phyloP scores from a whole-genome alignment of 1,284 basidiomycete genomes.

The Lentinula novae-zelandiae region DNA sequence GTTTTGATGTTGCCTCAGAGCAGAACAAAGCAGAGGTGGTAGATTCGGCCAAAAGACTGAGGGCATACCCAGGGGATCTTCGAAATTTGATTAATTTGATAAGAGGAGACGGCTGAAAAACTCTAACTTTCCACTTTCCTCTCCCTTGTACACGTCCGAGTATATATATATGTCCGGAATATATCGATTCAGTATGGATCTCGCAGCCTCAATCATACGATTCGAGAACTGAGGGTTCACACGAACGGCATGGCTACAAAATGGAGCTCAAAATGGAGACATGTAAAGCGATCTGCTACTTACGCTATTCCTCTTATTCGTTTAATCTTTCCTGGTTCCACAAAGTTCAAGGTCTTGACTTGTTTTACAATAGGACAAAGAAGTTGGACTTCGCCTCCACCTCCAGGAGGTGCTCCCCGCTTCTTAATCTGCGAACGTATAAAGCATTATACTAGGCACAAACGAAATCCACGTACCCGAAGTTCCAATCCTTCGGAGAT shows the following conservation, averaged over 20 bases:
- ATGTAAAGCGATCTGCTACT: constrained; percentile 28
- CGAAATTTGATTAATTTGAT: not conserved
- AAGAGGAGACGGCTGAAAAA: not conserved
- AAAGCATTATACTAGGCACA: not conserved
- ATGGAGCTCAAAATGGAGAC: not conserved
- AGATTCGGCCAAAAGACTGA: constrained; percentile 88
- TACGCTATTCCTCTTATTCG: constrained; percentile 95
- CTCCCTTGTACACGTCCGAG: constrained; percentile 97
- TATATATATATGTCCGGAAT: constrained; percentile 99
- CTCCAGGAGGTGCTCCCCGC: constrained; percentile 86
- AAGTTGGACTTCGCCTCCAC: constrained; percentile 93
- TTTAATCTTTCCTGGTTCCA: constrained; percentile 87
- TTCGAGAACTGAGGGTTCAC: constrained; percentile 98
- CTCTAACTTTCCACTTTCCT: constrained; percentile 91
- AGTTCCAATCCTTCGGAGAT: constrained; percentile 86
- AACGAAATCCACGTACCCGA: constrained; percentile 43
- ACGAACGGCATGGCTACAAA: constrained; percentile 82
- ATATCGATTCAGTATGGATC: constrained; percentile 91
- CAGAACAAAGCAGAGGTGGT: constrained; percentile 90
- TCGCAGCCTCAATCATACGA: constrained; percentile 92
- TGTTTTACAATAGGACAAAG: constrained; percentile 90
- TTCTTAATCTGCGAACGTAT: constrained; percentile 72
- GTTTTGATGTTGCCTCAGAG: constrained; percentile 79
- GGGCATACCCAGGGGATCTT: constrained; percentile 94
- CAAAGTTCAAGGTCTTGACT: constrained; percentile 89